Base-by-base conservation (phyloP, 495 filamentous ascomycete genomes). In the Ascobolus immersus region DNA sequence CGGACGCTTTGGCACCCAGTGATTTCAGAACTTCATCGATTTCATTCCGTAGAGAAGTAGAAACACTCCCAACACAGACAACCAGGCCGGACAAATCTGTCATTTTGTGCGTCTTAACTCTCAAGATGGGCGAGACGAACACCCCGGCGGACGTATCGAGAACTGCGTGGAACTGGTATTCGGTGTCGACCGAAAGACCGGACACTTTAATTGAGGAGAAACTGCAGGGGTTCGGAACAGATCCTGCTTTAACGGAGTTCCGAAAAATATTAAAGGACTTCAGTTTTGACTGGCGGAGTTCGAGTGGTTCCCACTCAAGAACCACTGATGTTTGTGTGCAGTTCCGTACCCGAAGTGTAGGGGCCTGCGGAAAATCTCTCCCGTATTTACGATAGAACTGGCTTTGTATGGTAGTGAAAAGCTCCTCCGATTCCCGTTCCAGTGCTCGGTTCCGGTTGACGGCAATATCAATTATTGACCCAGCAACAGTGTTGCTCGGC, bases 391-490 rank as follows among this genome's bases (percentile, higher is more conserved):
- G 58, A 51, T 72, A 73, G 57, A 99, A 92, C 37, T 69, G 65
- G 48, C 77, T 67, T 58, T 99, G 86, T 22, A 99, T 77, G 12
- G 65, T 50, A 31, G 69, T 54, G 63, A 99, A 99, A 23, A 66
- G 57, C 32, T 66, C 56, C 39, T 76, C 64, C 33, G 79, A 67
- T 39, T 64, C 60, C 33, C 61, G 40, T 58, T 99, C 86, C 23
- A 81, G 75, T 32, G 55, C 49, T 35, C 67, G 57, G 54, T 99
- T 99, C 51, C 84, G 80, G 34, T 77, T 58, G 48, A 94, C 86
- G 36, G 77, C 82, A 53, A 99, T 93, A 52, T 99, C 89, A 51
- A 99, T 89, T 47, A 94, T 94, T 47, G 73, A 81, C 44, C 86
- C 86, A 15, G 78, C 90, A 37, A 76, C 65, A 53, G 94, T 99